phyloP scores from a whole-genome alignment of 2,329 filamentous ascomycete species.

The Penicillium sp. region DNA sequence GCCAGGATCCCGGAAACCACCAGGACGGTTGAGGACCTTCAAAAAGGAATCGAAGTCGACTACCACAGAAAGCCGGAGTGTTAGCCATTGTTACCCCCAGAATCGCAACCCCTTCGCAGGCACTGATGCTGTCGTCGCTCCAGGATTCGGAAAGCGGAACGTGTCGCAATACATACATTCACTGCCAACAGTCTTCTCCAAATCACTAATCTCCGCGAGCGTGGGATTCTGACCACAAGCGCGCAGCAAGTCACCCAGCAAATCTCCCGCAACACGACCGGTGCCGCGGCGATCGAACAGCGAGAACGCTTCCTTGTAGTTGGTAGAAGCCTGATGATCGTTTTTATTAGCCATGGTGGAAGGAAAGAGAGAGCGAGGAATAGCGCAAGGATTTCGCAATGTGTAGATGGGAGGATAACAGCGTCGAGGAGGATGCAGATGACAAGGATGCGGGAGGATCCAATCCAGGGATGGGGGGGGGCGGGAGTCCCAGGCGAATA shows the following conservation, averaged over 20 bases:
- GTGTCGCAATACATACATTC: constrained; percentile 73
- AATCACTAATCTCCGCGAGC: constrained; percentile 84
- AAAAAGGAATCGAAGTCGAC: constrained; percentile 98
- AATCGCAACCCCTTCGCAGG: not conserved
- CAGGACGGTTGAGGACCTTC: constrained; percentile 94
- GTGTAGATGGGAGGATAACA: not conserved
- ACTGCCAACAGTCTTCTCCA: constrained; percentile 85
- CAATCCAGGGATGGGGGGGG: constrained; percentile 6
- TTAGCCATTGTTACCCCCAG: not conserved
- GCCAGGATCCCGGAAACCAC: constrained; percentile 96
- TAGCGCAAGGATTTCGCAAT: not conserved
- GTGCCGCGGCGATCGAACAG: constrained; percentile 99
- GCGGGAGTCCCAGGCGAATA: not conserved
- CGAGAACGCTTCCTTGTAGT: constrained; percentile 99
- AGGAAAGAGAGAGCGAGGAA: constrained; percentile 3
- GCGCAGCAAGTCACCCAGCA: constrained; percentile 88
- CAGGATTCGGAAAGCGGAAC: not conserved
- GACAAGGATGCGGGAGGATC: not conserved
- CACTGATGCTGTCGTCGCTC: too few species aligned
- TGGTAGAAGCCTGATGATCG: constrained; percentile 70
- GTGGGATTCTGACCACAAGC: constrained; percentile 99
- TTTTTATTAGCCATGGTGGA: constrained; percentile 32
- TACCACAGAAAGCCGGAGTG: constrained; percentile 43
- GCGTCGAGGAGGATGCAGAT: constrained; percentile 11
- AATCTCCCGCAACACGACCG: constrained; percentile 83